A percentile compares a stretch with the other conserved stretches of the same genome.
Evolutionary conservation across 176 grass and related monocot genomes (phyloP).

Genomic region (Rhynchospora tenuis): DNA sequence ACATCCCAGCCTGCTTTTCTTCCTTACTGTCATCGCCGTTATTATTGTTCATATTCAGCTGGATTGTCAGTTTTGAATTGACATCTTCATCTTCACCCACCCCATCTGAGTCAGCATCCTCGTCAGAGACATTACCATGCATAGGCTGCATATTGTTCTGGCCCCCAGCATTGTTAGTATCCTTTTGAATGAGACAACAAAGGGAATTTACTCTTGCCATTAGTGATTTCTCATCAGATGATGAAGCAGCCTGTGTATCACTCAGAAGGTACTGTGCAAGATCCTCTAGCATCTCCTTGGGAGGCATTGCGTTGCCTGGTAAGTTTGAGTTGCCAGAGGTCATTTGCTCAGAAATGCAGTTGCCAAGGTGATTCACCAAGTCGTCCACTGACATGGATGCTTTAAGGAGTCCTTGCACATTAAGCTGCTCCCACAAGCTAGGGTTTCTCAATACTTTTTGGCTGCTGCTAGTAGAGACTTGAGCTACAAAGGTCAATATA

Average conservation of each 20-base stretch:
- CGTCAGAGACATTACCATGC: slow-evolving; percentile 6
- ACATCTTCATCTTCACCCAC: slow-evolving; percentile 73
- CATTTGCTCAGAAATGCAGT: slow-evolving; percentile 35
- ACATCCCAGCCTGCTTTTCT: slow-evolving; percentile 11
- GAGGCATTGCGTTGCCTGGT: slow-evolving; percentile 1
- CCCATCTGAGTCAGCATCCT: slow-evolving; percentile 22
- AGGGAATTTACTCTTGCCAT: slow-evolving; percentile 53
- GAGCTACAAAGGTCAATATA: background rate
- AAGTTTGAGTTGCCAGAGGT: slow-evolving; percentile 19
- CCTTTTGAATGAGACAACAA: slow-evolving; percentile 45
- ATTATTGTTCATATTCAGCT: background rate
- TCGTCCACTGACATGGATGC: slow-evolving; percentile 51
- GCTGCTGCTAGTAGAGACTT: slow-evolving; percentile 1
- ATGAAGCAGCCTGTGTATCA: slow-evolving; percentile 31
- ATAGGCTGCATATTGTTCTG: slow-evolving; percentile 17
- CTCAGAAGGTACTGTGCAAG: slow-evolving; percentile 50
- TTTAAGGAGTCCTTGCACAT: slow-evolving; percentile 50
- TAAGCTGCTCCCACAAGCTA: slow-evolving; percentile 32
- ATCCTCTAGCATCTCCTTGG: slow-evolving; percentile 47
- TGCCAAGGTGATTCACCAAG: slow-evolving; percentile 46
- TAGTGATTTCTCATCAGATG: slow-evolving; percentile 45
- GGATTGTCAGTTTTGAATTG: slow-evolving; percentile 26
- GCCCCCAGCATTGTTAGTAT: background rate
- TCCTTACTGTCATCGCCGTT: background rate
- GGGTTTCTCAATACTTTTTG: slow-evolving; percentile 23